phyloP scores from a whole-genome alignment of 2,329 filamentous ascomycete species.

The Colletotrichum liriopes region DNA sequence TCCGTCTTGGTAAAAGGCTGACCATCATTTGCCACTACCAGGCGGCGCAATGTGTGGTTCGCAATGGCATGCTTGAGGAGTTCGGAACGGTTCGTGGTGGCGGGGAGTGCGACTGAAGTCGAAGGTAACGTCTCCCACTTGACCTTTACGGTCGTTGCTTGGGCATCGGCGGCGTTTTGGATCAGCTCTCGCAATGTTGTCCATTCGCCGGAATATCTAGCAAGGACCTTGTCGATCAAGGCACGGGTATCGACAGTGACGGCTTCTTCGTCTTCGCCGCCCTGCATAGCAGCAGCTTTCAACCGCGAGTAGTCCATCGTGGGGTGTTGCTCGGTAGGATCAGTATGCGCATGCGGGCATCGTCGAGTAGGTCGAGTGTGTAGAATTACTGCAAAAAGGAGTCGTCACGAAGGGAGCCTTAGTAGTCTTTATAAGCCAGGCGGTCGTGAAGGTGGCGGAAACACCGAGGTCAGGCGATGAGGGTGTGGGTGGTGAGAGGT shows the following conservation, averaged over 20 bases:
- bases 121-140: slow-evolving; percentile 94
- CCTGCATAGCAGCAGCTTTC: slow-evolving; percentile 87
- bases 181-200: slow-evolving; percentile 91
- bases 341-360: slow-evolving; percentile 22
- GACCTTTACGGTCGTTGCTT: slow-evolving; percentile 89
- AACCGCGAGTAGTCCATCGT: slow-evolving; percentile 82
- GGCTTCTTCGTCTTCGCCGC: slow-evolving; percentile 93
- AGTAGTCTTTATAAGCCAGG: background rate
- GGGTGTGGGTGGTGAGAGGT: slow-evolving; percentile 2
- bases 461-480: background rate
- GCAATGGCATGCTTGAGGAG: slow-evolving; percentile 86
- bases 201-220: slow-evolving; percentile 97
- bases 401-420: background rate
- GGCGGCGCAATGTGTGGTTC: slow-evolving; percentile 87
- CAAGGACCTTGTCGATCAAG: slow-evolving; percentile 97
- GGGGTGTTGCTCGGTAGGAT: slow-evolving; percentile 20
- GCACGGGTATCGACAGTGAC: slow-evolving; percentile 98
- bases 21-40: slow-evolving; percentile 96
- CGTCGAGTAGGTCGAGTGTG: slow-evolving; percentile 11
- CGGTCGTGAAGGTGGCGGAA: background rate
- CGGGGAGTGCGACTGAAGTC: slow-evolving; percentile 79
- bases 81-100: slow-evolving; percentile 76
- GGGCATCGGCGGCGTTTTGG: slow-evolving; percentile 98
- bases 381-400: background rate
- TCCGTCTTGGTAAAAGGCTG: slow-evolving; percentile 90